A percentile compares a stretch with the other conserved stretches of the same genome.
These are phyloP conservation scores for Magnolia changhungtana DNA, from an alignment of 164 flowering plant genomes.

Conservation along the genomic window DNA sequence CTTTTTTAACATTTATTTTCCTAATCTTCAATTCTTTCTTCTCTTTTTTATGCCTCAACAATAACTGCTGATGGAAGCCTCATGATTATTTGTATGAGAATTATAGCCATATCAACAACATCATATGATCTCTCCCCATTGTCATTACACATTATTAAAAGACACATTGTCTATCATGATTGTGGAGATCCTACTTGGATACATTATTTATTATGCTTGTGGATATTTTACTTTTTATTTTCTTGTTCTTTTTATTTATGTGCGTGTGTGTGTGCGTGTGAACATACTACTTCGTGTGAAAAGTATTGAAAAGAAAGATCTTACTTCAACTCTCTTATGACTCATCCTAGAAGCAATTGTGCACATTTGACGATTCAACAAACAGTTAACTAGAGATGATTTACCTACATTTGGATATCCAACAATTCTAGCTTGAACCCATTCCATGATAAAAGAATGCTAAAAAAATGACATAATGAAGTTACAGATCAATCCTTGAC, in stretches of 20 bases:
- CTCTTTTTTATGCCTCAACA: too few relatives aligned
- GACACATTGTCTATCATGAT: too few relatives aligned
- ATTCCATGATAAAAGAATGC: constrained; percentile 6
- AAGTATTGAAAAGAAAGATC: not conserved
- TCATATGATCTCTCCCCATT: constrained; percentile 96
- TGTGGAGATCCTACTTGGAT: too few relatives aligned
- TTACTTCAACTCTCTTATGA: constrained; percentile 87
- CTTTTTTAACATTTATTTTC: too few relatives aligned
- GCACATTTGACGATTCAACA: constrained; percentile 89
- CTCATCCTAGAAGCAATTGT: constrained; percentile 92
- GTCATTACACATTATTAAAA: constrained; percentile 75
- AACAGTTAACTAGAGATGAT: constrained; percentile 91
- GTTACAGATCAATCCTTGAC: too few relatives aligned
- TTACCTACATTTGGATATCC: constrained; percentile 99
- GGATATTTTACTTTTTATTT: too few relatives aligned
- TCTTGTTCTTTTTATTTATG: too few relatives aligned
- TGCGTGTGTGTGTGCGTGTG: too few relatives aligned
- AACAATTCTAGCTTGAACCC: constrained; percentile 96
- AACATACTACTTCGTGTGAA: not conserved
- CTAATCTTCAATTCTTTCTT: too few relatives aligned
- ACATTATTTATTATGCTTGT: too few relatives aligned
- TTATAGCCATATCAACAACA: constrained; percentile 80
- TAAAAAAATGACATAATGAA: not conserved
- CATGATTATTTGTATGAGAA: constrained; percentile 79
- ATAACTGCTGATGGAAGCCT: constrained; percentile 76